Percentiles rank a stretch among this genome's conserved stretches.
phyloP scores from a whole-genome alignment of 2,329 filamentous ascomycete genomes.

The Coniochaeta sp. region DNA sequence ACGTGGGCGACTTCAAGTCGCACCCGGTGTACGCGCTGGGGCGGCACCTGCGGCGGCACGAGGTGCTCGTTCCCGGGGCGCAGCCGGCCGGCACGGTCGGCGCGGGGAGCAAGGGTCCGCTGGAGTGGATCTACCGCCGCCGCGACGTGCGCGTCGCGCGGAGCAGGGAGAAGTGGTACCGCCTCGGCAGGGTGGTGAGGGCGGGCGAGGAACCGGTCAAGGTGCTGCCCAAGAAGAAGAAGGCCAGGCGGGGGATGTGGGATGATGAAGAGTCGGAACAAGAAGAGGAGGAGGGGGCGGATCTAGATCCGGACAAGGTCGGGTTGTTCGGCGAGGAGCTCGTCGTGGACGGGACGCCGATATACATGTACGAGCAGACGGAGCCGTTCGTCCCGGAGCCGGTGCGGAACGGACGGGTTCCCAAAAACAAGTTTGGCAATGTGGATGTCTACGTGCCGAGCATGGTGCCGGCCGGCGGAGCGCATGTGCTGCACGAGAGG shows the following conservation, averaged over 20 bases:
- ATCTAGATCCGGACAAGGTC: constrained; percentile 24
- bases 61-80: constrained; percentile 68
- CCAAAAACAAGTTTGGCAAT: constrained; percentile 90
- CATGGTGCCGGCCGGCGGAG: constrained; percentile 80
- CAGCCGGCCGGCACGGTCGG: constrained; percentile 71
- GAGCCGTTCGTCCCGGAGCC: constrained; percentile 69
- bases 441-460: constrained; percentile 87
- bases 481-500: constrained; percentile 56
- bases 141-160: constrained; percentile 71
- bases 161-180: constrained; percentile 85
- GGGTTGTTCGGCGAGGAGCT: constrained; percentile 16
- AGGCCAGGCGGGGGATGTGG: constrained; percentile 19
- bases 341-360: constrained; percentile 43
- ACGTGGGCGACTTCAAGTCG: constrained; percentile 79
- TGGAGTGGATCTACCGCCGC: constrained; percentile 78
- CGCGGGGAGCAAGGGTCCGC: constrained; percentile 50
- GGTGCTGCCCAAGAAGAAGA: constrained; percentile 50
- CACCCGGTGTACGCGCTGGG: constrained; percentile 81
- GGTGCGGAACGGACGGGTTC: constrained; percentile 66
- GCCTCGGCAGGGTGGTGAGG: constrained; percentile 73
- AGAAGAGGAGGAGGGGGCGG: constrained; percentile 30
- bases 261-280: constrained; percentile 36
- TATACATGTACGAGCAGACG: constrained; percentile 60
- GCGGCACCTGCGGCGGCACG: constrained; percentile 73
- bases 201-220: constrained; percentile 77